Evolutionary conservation across 2,329 filamentous ascomycete species (phyloP).

Genomic region (Beauveria medogensis): DNA sequence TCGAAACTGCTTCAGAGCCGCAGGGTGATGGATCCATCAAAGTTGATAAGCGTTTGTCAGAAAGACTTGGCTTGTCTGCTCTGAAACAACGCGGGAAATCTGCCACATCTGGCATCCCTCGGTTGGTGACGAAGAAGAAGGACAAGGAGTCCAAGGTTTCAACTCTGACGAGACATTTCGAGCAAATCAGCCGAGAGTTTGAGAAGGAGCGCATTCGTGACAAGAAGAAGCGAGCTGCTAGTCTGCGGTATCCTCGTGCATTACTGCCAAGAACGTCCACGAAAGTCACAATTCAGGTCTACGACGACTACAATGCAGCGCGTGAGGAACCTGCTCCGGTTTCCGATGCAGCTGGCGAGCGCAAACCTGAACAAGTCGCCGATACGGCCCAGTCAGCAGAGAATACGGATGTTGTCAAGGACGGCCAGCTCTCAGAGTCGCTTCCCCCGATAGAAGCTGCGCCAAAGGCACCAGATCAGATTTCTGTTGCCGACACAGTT

Average conservation of each 20-base stretch:
- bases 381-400: slow-evolving; percentile 14
- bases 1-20: neutral
- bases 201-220: slow-evolving; percentile 89
- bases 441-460: slow-evolving; percentile 17
- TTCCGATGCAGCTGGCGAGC: slow-evolving; percentile 43
- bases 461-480: slow-evolving; percentile 18
- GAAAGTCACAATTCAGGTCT: slow-evolving; percentile 94
- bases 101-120: slow-evolving; percentile 72
- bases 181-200: slow-evolving; percentile 92
- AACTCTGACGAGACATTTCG: slow-evolving; percentile 89
- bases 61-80: slow-evolving; percentile 58
- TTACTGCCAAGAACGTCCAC: slow-evolving; percentile 81
- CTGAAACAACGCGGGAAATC: slow-evolving; percentile 53
- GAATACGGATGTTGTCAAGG: neutral
- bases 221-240: slow-evolving; percentile 70
- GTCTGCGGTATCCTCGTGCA: slow-evolving; percentile 64
- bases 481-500: slow-evolving; percentile 22
- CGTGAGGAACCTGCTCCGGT: slow-evolving; percentile 69
- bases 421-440: slow-evolving; percentile 17
- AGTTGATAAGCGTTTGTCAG: slow-evolving; percentile 68
- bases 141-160: slow-evolving; percentile 73
- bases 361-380: slow-evolving; percentile 17
- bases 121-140: slow-evolving; percentile 70
- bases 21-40: slow-evolving; percentile 35
- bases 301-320: slow-evolving; percentile 86